Conservation (phyloP, 352 stramenopile genomes). For the Phytophthora crassamura region DNA sequence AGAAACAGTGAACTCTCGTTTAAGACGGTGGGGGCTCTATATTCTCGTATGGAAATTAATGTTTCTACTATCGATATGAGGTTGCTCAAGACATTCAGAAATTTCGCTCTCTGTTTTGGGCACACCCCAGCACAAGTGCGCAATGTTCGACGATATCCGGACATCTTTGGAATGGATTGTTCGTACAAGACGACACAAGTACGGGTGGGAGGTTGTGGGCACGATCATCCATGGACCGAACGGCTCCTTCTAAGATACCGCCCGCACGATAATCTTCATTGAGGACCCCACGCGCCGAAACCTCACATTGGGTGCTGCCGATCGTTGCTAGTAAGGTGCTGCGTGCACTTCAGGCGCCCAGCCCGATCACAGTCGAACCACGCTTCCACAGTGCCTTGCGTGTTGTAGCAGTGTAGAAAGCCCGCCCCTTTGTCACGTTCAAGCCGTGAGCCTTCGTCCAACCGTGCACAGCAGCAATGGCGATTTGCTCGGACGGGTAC, state of each 20-base stretch:
- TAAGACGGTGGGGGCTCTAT: not conserved
- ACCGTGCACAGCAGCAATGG: slow-evolving; percentile 3
- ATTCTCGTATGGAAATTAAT: not conserved
- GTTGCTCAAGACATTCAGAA: not conserved
- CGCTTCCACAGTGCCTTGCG: slow-evolving; percentile 2
- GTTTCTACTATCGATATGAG: slow-evolving; percentile 10
- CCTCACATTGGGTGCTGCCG: slow-evolving; percentile 2
- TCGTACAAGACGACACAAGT: slow-evolving; percentile 22
- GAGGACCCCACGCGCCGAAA: slow-evolving; percentile 4
- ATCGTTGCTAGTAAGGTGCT: slow-evolving; percentile 14
- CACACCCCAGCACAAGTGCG: not conserved
- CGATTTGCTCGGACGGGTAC: slow-evolving; percentile 1
- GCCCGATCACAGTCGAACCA: slow-evolving; percentile 19
- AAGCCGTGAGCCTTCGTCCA: slow-evolving; percentile 26
- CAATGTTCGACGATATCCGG: not conserved
- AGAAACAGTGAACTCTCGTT: not conserved
- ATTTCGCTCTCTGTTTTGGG: slow-evolving; percentile 13
- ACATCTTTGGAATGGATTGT: slow-evolving; percentile 7
- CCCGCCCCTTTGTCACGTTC: slow-evolving; percentile 20
- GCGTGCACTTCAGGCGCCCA: slow-evolving; percentile 12
- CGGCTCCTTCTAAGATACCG: slow-evolving; percentile 13
- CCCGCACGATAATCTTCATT: slow-evolving; percentile 15
- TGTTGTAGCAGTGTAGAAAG: not conserved
- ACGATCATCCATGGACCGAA: slow-evolving; percentile 18
- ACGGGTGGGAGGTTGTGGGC: slow-evolving; percentile 17